Evolutionary conservation across 352 stramenopile species (phyloP).

Genomic region (Phytopythium litorale): DNA sequence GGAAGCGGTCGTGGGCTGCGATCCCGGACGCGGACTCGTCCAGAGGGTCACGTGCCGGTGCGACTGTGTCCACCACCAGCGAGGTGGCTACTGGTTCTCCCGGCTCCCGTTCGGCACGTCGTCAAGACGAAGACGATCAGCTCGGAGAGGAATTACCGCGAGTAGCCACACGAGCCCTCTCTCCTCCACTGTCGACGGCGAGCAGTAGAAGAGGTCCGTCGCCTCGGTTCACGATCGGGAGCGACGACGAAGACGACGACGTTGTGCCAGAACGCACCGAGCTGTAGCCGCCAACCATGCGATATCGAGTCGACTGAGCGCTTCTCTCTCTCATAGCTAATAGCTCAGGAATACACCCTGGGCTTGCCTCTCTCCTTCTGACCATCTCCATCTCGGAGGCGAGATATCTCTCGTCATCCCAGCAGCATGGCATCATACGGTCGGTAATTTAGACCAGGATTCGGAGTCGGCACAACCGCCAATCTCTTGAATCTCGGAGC

Average conservation of each 20-base stretch:
- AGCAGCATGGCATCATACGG: not conserved
- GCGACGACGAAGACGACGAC: slow-evolving; percentile 30
- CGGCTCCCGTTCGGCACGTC: not conserved
- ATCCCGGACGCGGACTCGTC: slow-evolving; percentile 35
- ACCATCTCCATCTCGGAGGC: not conserved
- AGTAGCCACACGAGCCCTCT: slow-evolving; percentile 7
- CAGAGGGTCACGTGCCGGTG: not conserved
- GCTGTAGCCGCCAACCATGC: not conserved
- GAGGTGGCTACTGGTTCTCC: slow-evolving; percentile 2
- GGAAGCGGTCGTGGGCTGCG: slow-evolving; percentile 41
- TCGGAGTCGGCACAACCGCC: not conserved
- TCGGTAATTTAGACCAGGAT: not conserved
- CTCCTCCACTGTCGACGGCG: slow-evolving; percentile 17
- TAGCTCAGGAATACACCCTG: not conserved
- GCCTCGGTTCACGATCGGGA: slow-evolving; percentile 49
- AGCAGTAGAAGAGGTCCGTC: slow-evolving; percentile 20
- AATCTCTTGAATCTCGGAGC: not conserved
- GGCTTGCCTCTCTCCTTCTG: not conserved
- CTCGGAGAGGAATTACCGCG: not conserved
- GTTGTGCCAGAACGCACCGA: slow-evolving; percentile 10
- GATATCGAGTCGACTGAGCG: not conserved
- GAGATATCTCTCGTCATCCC: not conserved
- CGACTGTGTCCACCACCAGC: not conserved
- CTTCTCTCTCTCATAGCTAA: not conserved
- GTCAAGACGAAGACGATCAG: not conserved